Conservation (phyloP, 371 early-diverging fungal genomes). For the Parasitella parasitica region DNA sequence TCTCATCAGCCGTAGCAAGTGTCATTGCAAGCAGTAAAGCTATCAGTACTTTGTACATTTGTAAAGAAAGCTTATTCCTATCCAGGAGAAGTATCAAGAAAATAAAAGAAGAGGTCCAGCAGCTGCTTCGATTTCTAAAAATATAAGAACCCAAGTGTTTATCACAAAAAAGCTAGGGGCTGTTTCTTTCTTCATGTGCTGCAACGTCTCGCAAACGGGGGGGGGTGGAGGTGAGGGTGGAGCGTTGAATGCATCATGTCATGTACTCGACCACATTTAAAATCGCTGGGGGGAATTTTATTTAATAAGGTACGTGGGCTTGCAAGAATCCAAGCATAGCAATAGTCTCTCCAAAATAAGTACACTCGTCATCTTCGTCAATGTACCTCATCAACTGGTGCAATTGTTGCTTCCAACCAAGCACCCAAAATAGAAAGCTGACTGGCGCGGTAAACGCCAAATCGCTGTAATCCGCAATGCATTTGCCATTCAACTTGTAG, state of each 20-base stretch:
- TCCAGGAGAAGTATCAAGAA: too few species aligned
- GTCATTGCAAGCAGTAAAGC: not conserved
- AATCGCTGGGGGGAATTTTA: not conserved
- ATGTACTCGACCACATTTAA: not conserved
- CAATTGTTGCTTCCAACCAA: constrained; percentile 47
- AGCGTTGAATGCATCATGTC: too few species aligned
- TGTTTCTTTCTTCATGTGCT: not conserved
- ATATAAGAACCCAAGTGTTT: not conserved
- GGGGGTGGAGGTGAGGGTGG: too few species aligned
- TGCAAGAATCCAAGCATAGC: constrained; percentile 56
- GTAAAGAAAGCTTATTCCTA: not conserved
- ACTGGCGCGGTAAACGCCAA: constrained; percentile 64
- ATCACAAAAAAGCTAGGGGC: not conserved
- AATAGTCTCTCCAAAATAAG: constrained; percentile 64
- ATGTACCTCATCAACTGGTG: constrained; percentile 48
- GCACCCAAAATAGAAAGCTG: constrained; percentile 54
- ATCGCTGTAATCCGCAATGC: constrained; percentile 52
- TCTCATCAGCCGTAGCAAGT: not conserved
- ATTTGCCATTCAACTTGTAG: constrained; percentile 53
- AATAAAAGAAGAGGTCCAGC: too few species aligned
- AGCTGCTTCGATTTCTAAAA: not conserved
- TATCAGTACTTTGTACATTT: not conserved
- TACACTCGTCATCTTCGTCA: constrained; percentile 28
- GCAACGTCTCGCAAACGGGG: not conserved
- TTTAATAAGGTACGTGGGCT: constrained; percentile 41